phyloP scores from a whole-genome alignment of 495 filamentous ascomycete genomes.

The Talaromyces liani region DNA sequence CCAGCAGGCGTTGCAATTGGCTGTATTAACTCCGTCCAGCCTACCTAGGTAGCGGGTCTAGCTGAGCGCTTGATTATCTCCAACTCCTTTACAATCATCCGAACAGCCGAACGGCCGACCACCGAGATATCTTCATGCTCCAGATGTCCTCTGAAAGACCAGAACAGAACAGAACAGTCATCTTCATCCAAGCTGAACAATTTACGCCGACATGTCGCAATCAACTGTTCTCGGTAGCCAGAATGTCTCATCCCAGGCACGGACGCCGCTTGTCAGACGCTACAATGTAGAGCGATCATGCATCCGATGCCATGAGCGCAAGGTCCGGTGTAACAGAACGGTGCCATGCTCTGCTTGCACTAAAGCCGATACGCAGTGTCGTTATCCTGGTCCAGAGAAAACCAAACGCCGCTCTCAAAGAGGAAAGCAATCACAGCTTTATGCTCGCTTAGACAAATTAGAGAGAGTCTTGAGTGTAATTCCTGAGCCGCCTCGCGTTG shows the following conservation, averaged over 20 bases:
- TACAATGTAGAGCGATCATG: slow-evolving; percentile 21
- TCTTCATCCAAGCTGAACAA: not conserved
- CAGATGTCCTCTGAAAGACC: not conserved
- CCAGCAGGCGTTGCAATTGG: no score
- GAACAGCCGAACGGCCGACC: not conserved
- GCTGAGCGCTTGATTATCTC: not conserved
- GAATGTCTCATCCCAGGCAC: not conserved
- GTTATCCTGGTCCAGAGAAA: slow-evolving; percentile 24
- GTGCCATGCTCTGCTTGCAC: slow-evolving; percentile 24
- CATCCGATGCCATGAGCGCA: slow-evolving; percentile 29
- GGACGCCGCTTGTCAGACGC: not conserved
- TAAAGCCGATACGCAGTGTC: slow-evolving; percentile 17
- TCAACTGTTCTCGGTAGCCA: not conserved
- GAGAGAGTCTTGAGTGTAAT: slow-evolving; percentile 20
- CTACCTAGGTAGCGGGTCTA: no score
- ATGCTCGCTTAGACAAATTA: slow-evolving; percentile 20
- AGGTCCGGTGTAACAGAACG: slow-evolving; percentile 28
- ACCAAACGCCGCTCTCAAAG: slow-evolving; percentile 18
- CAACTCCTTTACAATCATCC: not conserved
- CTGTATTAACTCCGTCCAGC: no score
- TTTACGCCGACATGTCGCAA: not conserved
- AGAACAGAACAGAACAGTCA: not conserved
- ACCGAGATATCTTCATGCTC: not conserved
- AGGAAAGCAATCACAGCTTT: slow-evolving; percentile 16
- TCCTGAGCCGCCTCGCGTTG: not conserved